Base-by-base conservation (phyloP, 805 yeast genomes). In the Priceomyces carsonii region DNA sequence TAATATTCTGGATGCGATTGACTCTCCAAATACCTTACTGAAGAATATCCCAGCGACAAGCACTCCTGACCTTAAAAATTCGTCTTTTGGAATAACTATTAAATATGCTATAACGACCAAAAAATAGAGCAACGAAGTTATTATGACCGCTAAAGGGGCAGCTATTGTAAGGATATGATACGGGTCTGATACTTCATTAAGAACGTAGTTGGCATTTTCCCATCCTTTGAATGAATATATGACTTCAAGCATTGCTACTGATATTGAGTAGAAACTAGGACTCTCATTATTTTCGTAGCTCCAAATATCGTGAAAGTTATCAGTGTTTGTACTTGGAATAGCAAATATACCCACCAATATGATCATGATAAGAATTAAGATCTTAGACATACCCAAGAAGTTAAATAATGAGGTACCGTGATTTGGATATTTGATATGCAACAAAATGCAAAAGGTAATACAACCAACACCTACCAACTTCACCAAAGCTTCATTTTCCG, bases 221-320 rank as follows among this genome's bases (percentile, higher is more conserved):
- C 85, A 80, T 4, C 86, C 86, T 40, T 79, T 74, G 55, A 78
- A 80, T 0, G 85, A 77, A 48, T 79, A 80, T 9, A 80, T 75
- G 16, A 80, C 72, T 32, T 81, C 75, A 23, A 80, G 51, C 21
- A 80, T 50, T 0, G 81, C 84, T 23, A 79, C 79, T 1, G 84
- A 69, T 5, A 72, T 50, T 24, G 75, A 71, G 47, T 77, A 80
- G 8, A 62, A 45, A 29, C 51, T 56, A 2, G 77, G 70, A 7
- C 39, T n/a, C 16, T 38, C 15, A 30, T 35, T 19, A 26, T 35
- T 26, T 17, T 40, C 45, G 33, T 39, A 40, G 21, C 44, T 42
- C 63, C 75, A 77, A 29, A 69, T 45, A 29, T 64, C 36, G 6
- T 63, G 56, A 36, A 67, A 51, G 38, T 53, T 48, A 18, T 35